Evolutionary conservation across 495 filamentous ascomycete genomes (phyloP).

Genomic region (Aspergillus incahuasiensis): DNA sequence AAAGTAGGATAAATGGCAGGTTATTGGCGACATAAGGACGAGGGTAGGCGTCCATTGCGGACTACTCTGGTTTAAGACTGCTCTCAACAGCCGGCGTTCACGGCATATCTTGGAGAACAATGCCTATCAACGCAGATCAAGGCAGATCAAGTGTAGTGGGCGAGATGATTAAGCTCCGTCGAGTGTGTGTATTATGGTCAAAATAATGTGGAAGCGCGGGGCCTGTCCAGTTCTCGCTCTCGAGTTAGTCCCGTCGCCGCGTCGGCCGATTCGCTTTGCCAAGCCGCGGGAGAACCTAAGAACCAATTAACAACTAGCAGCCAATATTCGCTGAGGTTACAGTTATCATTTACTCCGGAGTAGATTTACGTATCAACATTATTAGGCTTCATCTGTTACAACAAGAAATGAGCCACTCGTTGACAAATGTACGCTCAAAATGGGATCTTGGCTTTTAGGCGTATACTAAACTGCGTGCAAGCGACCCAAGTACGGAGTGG

Average conservation of each 20-base stretch:
- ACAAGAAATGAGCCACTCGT: no score
- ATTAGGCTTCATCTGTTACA: no score
- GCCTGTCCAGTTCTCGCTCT: neutral
- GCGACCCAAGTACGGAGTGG: no score
- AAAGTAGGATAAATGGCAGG: slow-evolving; percentile 72
- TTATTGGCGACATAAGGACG: slow-evolving; percentile 75
- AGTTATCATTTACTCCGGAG: no score
- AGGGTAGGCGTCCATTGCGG: slow-evolving; percentile 84
- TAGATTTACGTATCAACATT: no score
- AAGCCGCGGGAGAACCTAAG: slow-evolving; percentile 5
- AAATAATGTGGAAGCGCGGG: slow-evolving; percentile 1
- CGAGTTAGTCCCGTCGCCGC: neutral
- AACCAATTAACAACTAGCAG: neutral
- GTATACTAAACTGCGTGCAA: no score
- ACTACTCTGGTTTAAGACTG: slow-evolving; percentile 31
- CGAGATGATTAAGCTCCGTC: neutral
- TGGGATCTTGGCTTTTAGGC: no score
- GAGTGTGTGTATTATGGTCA: neutral
- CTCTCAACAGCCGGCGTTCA: slow-evolving; percentile 26
- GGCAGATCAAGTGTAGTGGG: neutral
- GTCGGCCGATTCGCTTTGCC: slow-evolving; percentile 7
- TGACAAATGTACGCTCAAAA: no score
- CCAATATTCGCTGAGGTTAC: no score
- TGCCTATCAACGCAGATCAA: neutral
- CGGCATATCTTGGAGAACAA: slow-evolving; percentile 31